Base-by-base conservation (phyloP, 1,139 yeast genomes). In the Scheffersomyces segobiensis region DNA sequence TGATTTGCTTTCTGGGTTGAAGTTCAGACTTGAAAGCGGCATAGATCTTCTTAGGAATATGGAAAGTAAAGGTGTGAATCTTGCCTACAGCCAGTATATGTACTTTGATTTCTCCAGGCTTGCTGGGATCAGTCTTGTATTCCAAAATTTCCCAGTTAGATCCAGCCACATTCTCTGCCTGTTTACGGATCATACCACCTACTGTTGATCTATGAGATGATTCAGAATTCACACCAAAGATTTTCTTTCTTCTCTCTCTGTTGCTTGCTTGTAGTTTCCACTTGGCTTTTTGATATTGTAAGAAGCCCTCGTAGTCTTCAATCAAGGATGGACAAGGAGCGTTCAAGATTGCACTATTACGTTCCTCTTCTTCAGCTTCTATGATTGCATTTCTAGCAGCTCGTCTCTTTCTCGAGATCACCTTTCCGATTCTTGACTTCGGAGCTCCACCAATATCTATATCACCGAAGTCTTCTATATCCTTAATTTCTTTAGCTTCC, bases 121-220 rank as follows among this genome's bases (percentile, higher is more conserved):
- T 82, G 21, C 76, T 68, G 0, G 88, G 84, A 59, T 82, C 86
- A 3, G 78, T 71, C 59, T 84, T 83, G 66, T 91, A 87, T 67
- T 93, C 95, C 55, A 95, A 74, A 53, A 95, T 81, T 63, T 93
- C 93, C 98, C 99, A 95, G 51, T 88, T 83, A 0, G 90, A 78
- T 5, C 88, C 89, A 12, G 91, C 91, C 67, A 88, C 86, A 68
- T 77, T 80, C 67, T 89, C 97, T 0, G 97, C 96, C 67, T 91
- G 96, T 59, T 84, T 84, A 59, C 90, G 83, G 54, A 93, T 79
- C 76, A 92, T 81, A 32, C 85, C 84, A 6, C 95, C 91, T 53
- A 93, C 86, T 0, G 87, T 77, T 7, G 83, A 78, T 60, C 85
- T 69, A 56, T 74, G 77, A 1, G 83, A 75, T 0, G 86, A 70